Evolutionary conservation across 805 yeast species (phyloP).

Genomic region (Sugiyamaella smithiae): DNA sequence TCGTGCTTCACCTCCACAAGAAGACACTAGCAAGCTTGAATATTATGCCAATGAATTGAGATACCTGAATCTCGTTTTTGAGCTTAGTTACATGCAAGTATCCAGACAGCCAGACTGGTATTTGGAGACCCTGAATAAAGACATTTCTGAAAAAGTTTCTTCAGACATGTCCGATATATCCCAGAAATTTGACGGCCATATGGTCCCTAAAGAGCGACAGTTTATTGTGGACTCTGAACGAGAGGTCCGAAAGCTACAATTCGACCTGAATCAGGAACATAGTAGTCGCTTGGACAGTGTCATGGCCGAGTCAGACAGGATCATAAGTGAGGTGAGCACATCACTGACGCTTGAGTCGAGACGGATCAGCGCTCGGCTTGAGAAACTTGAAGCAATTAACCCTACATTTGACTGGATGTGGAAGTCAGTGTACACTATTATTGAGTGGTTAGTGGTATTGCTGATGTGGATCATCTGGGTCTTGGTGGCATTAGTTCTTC

Average conservation of each 20-base stretch:
- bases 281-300: conserved; percentile 24
- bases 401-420: conserved; percentile 21
- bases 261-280: conserved; percentile 20
- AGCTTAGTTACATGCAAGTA: conserved; percentile 15
- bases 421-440: conserved; percentile 21
- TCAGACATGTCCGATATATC: conserved; percentile 16
- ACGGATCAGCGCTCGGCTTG: conserved; percentile 24
- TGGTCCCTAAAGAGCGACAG: conserved; percentile 16
- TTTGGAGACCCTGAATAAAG: conserved; percentile 13
- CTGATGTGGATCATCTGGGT: conserved; percentile 30
- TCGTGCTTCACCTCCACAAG: background rate
- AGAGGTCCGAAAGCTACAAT: conserved; percentile 19
- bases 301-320: conserved; percentile 27
- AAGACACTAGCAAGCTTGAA: conserved; percentile 6
- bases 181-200: conserved; percentile 4
- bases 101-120: conserved; percentile 8
- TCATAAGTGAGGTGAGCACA: conserved; percentile 27
- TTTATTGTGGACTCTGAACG: conserved; percentile 15
- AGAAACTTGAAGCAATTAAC: conserved; percentile 20
- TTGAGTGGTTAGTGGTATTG: conserved; percentile 26
- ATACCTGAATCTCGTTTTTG: conserved; percentile 21
- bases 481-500: conserved; percentile 19
- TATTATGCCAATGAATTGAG: conserved; percentile 16
- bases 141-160: conserved; percentile 13
- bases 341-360: conserved; percentile 26